These are phyloP conservation scores for Ustilago cynodontis DNA, from an alignment of 1,284 basidiomycete species.

Conservation along the genomic window DNA sequence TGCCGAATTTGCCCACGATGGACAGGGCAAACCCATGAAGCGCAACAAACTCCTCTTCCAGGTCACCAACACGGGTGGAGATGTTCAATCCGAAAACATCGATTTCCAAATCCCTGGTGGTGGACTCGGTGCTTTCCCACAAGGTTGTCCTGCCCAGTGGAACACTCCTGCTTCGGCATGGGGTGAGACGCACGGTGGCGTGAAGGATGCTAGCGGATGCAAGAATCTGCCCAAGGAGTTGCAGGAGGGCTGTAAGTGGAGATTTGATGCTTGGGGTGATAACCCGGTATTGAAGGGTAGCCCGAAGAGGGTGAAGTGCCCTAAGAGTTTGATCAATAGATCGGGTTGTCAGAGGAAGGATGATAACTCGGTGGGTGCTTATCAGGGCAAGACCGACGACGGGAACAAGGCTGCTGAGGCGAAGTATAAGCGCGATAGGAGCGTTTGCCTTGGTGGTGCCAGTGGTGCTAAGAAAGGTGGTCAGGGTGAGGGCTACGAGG, in stretches of 20 bases:
- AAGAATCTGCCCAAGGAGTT: slow-evolving; percentile 24
- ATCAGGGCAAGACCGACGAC: slow-evolving; percentile 22
- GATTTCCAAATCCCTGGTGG: slow-evolving; percentile 52
- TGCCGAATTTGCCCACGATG: slow-evolving; percentile 32
- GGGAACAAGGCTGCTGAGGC: slow-evolving; percentile 11
- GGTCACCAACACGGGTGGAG: slow-evolving; percentile 40
- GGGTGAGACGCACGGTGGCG: slow-evolving; percentile 35
- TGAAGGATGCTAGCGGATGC: slow-evolving; percentile 9
- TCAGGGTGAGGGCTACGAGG: background rate
- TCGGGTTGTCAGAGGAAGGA: slow-evolving; percentile 54
- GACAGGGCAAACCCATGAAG: slow-evolving; percentile 30
- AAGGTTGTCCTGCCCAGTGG: slow-evolving; percentile 45
- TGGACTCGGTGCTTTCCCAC: slow-evolving; percentile 35
- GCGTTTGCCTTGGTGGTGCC: slow-evolving; percentile 34
- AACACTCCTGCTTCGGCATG: slow-evolving; percentile 7
- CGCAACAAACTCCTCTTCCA: slow-evolving; percentile 46
- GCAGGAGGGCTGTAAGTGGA: slow-evolving; percentile 40
- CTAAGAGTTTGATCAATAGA: slow-evolving; percentile 42
- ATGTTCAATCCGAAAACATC: slow-evolving; percentile 35
- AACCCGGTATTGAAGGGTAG: slow-evolving; percentile 29
- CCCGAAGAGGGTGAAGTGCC: slow-evolving; percentile 38
- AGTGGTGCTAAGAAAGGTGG: background rate
- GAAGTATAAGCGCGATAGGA: slow-evolving; percentile 41
- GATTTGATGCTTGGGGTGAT: slow-evolving; percentile 38
- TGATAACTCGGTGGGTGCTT: slow-evolving; percentile 24